These are phyloP conservation scores for Blastobotrys proliferans DNA, from an alignment of 1,139 yeast genomes.

Conservation along the genomic window DNA sequence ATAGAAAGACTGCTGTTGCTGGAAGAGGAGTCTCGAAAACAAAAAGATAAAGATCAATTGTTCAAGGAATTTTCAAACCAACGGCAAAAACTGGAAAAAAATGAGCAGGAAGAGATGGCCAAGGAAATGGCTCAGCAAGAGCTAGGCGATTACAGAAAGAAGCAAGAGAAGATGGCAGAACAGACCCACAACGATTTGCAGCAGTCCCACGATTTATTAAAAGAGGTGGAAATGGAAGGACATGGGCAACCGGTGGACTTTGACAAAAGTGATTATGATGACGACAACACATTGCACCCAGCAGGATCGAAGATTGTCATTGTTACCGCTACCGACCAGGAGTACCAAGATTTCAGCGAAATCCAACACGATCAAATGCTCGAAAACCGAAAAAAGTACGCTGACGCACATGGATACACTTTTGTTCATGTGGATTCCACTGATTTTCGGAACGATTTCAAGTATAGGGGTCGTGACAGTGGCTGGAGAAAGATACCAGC, in stretches of 20 bases:
- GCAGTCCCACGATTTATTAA: not conserved
- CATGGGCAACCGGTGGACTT: not conserved
- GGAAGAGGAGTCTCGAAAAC: too few relatives aligned
- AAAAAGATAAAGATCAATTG: too few relatives aligned
- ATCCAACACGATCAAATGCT: constrained; percentile 24
- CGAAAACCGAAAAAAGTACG: constrained; percentile 32
- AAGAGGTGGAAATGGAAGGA: not conserved
- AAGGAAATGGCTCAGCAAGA: not conserved
- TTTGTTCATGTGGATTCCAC: constrained; percentile 28
- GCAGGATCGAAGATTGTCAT: constrained; percentile 29
- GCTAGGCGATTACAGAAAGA: too few relatives aligned
- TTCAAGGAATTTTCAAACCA: too few relatives aligned
- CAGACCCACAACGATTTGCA: too few relatives aligned
- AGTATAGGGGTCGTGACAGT: constrained; percentile 23
- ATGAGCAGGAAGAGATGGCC: not conserved
- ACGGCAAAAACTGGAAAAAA: too few relatives aligned
- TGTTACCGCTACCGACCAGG: constrained; percentile 30
- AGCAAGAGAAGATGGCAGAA: too few relatives aligned
- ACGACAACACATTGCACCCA: constrained; percentile 16
- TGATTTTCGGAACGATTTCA: constrained; percentile 19
- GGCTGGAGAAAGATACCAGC: constrained; percentile 34
- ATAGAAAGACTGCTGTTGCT: too few relatives aligned
- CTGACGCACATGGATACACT: constrained; percentile 31
- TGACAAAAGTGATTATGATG: not conserved
- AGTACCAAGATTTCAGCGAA: constrained; percentile 17